Percentiles rank a stretch among this genome's conserved stretches.
Evolutionary conservation across 768 basidiomycete species (phyloP).

Genomic region (Fomitopsis pulvina): DNA sequence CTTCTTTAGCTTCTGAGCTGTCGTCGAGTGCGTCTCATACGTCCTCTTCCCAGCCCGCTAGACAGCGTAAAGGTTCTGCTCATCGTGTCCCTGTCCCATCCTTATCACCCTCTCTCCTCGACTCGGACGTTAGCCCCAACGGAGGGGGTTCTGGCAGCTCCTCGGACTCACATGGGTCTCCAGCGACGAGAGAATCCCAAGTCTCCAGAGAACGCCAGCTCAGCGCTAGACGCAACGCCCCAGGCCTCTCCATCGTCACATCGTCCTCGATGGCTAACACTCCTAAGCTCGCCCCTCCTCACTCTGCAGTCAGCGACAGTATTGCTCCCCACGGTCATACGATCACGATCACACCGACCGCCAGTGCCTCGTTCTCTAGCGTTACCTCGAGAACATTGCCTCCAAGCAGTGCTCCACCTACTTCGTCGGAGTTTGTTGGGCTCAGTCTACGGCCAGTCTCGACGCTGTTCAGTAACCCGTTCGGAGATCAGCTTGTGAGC

Average conservation of each 20-base stretch:
- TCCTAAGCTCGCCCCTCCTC: conserved; percentile 9
- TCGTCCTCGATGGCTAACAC: conserved; percentile 3
- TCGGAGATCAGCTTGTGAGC: conserved; percentile 38
- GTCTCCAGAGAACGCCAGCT: conserved; percentile 14
- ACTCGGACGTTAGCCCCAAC: background rate
- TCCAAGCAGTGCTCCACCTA: conserved; percentile 62
- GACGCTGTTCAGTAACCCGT: conserved; percentile 66
- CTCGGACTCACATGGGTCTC: conserved; percentile 12
- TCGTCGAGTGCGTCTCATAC: conserved; percentile 3
- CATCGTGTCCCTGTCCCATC: conserved; percentile 24
- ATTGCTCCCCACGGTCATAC: conserved; percentile 4
- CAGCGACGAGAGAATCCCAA: background rate
- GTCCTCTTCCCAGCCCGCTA: conserved; percentile 15
- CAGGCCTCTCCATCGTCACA: conserved; percentile 23
- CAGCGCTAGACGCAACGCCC: conserved; percentile 20
- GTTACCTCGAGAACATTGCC: conserved; percentile 10
- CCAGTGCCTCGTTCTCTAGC: conserved; percentile 9
- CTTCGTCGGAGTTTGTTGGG: conserved; percentile 53
- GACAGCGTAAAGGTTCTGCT: conserved; percentile 17
- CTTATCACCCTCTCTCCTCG: conserved; percentile 17
- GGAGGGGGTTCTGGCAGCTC: conserved; percentile 11
- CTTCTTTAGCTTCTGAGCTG: conserved; percentile 34
- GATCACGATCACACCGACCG: conserved; percentile 14
- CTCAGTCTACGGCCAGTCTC: conserved; percentile 73
- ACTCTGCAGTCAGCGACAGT: conserved; percentile 12